Percentiles rank a stretch among this genome's conserved stretches.
phyloP scores from a whole-genome alignment of 2,329 filamentous ascomycete genomes.

The Epichloe coenophiala region DNA sequence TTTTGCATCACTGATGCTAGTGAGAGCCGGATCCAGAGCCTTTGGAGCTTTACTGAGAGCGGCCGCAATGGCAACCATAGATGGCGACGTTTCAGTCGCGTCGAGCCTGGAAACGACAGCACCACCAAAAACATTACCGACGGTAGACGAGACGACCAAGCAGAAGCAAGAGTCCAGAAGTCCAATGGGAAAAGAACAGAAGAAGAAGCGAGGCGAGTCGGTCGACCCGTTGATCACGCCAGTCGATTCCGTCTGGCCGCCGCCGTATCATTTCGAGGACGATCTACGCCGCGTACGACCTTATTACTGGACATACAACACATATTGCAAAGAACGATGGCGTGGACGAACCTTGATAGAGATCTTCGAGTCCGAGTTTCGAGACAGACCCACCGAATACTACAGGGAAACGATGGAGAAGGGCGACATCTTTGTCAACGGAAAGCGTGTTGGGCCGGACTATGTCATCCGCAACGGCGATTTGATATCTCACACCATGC shows the following conservation, averaged over 20 bases:
- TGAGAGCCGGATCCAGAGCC: constrained; percentile 6
- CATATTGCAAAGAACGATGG: constrained; percentile 90
- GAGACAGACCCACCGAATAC: constrained; percentile 75
- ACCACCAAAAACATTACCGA: neutral
- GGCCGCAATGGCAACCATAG: constrained; percentile 7
- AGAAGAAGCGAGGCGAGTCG: neutral
- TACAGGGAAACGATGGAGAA: constrained; percentile 73
- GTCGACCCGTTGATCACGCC: neutral
- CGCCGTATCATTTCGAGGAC: constrained; percentile 71
- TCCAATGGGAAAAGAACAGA: neutral
- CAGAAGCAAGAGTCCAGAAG: neutral
- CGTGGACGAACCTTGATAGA: constrained; percentile 67
- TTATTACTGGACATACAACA: constrained; percentile 92
- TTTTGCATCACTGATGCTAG: constrained; percentile 3
- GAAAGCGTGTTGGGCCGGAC: constrained; percentile 51
- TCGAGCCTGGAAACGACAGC: constrained; percentile 4
- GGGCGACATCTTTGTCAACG: constrained; percentile 71
- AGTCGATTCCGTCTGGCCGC: constrained; percentile 26
- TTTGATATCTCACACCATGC: constrained; percentile 80
- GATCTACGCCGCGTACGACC: constrained; percentile 72
- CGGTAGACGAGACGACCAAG: neutral
- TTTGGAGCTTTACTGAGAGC: constrained; percentile 5
- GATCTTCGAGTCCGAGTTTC: constrained; percentile 83
- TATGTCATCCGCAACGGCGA: constrained; percentile 78
- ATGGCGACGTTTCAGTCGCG: constrained; percentile 2